phyloP scores from a whole-genome alignment of 2,329 filamentous ascomycete species.

The Myrmaecium sp. region DNA sequence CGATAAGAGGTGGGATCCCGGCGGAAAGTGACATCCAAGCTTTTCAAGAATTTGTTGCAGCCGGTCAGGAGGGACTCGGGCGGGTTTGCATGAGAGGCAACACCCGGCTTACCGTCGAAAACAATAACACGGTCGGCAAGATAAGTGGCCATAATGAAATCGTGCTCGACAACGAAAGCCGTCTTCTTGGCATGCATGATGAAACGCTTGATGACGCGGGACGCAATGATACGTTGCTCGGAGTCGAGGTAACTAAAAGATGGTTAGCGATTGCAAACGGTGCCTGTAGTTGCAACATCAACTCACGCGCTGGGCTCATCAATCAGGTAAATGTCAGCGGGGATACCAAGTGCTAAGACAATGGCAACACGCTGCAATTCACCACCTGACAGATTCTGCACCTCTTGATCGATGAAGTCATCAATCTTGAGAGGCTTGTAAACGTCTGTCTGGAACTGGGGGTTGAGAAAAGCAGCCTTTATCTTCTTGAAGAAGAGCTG shows the following conservation, averaged over 20 bases:
- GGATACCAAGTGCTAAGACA: conserved; percentile 85
- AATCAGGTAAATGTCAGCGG: conserved; percentile 95
- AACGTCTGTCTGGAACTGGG: conserved; percentile 98
- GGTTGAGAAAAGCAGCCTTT: conserved; percentile 86
- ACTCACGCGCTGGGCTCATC: conserved; percentile 70
- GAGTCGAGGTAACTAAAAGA: conserved; percentile 67
- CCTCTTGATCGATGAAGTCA: conserved; percentile 98
- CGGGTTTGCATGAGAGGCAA: conserved; percentile 71
- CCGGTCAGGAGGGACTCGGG: conserved; percentile 88
- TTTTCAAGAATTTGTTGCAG: conserved; percentile 94
- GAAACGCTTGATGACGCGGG: conserved; percentile 97
- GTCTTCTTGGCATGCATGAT: conserved; percentile 99
- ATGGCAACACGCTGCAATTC: conserved; percentile 99
- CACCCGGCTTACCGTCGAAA: conserved; percentile 85
- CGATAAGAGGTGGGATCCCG: conserved; percentile 92
- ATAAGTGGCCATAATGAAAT: conserved; percentile 91
- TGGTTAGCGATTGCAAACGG: background rate
- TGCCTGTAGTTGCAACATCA: background rate
- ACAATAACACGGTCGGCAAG: conserved; percentile 91
- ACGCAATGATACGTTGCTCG: conserved; percentile 94
- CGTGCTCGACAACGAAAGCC: conserved; percentile 97
- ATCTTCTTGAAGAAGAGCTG: conserved; percentile 99
- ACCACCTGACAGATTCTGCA: conserved; percentile 97
- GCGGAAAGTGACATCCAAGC: conserved; percentile 94
- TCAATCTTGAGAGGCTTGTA: conserved; percentile 99